phyloP scores from a whole-genome alignment of 2,329 filamentous ascomycete species.

The Fusarium multiceps region DNA sequence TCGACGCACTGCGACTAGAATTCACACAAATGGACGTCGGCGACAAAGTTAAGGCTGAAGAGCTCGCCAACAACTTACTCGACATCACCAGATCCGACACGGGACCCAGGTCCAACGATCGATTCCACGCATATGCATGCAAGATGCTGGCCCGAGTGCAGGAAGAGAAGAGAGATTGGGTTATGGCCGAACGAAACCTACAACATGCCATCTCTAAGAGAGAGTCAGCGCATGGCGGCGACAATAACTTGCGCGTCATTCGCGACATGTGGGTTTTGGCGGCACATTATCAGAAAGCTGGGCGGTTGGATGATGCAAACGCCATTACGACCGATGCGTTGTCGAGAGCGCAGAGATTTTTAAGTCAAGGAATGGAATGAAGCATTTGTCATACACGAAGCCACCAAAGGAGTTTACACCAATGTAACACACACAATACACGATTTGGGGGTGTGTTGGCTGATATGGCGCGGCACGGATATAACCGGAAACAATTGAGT shows the following conservation, averaged over 20 bases:
- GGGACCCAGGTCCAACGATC: slow-evolving; percentile 45
- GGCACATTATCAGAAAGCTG: slow-evolving; percentile 49
- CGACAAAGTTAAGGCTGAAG: slow-evolving; percentile 48
- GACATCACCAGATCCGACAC: slow-evolving; percentile 41
- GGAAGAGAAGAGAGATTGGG: slow-evolving; percentile 49
- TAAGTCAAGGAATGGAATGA: slow-evolving; percentile 42
- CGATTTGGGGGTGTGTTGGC: slow-evolving; percentile 14
- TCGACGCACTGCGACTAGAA: slow-evolving; percentile 51
- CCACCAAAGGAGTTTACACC: slow-evolving; percentile 1
- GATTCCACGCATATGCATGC: slow-evolving; percentile 54
- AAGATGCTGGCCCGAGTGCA: slow-evolving; percentile 54
- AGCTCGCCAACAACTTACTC: slow-evolving; percentile 47
- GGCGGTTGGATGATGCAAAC: slow-evolving; percentile 45
- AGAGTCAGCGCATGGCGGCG: slow-evolving; percentile 51
- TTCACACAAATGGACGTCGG: slow-evolving; percentile 55
- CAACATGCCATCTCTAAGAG: slow-evolving; percentile 49
- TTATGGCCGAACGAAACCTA: slow-evolving; percentile 50
- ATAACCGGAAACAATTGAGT: slow-evolving; percentile 1
- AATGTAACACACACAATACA: slow-evolving; percentile 1
- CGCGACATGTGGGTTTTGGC: slow-evolving; percentile 55
- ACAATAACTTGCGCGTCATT: slow-evolving; percentile 51
- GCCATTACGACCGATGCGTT: slow-evolving; percentile 50
- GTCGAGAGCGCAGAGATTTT: slow-evolving; percentile 48
- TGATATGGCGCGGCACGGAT: slow-evolving; percentile 6
- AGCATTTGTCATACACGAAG: background rate